Conservation (phyloP, 148 eudicot genomes). For the Cornus suecica region DNA sequence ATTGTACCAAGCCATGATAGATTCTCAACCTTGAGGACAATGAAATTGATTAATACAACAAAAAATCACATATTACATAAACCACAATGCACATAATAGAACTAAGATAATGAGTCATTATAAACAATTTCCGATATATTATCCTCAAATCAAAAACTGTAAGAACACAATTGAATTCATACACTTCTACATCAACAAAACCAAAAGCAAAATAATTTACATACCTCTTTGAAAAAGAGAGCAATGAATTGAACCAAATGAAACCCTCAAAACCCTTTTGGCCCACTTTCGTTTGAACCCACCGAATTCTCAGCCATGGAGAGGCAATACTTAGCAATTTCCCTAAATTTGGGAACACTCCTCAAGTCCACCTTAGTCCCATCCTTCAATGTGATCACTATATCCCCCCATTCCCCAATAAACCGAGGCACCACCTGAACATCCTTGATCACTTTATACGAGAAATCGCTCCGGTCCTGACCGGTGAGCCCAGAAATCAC, state of each 20-base stretch:
- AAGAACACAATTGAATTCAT: background rate
- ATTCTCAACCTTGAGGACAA: background rate
- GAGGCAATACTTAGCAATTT: conserved; percentile 82
- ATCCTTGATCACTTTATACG: conserved; percentile 67
- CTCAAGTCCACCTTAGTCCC: conserved; percentile 92
- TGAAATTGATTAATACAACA: no score
- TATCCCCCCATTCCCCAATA: conserved; percentile 95
- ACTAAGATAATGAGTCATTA: background rate
- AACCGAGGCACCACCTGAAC: conserved; percentile 96
- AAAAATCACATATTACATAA: no score
- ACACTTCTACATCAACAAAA: background rate
- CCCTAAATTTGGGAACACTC: conserved; percentile 92
- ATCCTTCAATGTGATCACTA: conserved; percentile 74
- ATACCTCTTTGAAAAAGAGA: conserved; percentile 23
- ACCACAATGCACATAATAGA: no score
- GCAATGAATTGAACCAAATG: background rate
- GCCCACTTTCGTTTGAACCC: conserved; percentile 31
- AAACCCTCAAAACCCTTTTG: conserved; percentile 37
- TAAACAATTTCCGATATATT: background rate
- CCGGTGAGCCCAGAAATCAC: conserved; percentile 88
- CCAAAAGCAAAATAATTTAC: conserved; percentile 16
- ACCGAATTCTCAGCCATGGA: conserved; percentile 49
- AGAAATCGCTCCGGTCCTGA: conserved; percentile 80
- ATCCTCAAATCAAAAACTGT: background rate
- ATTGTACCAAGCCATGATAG: background rate